Evolutionary conservation across 108 stramenopile species (phyloP), one percentile per base, ranked within the genome.

Genomic region (Parietichytrium sp.): DNA sequence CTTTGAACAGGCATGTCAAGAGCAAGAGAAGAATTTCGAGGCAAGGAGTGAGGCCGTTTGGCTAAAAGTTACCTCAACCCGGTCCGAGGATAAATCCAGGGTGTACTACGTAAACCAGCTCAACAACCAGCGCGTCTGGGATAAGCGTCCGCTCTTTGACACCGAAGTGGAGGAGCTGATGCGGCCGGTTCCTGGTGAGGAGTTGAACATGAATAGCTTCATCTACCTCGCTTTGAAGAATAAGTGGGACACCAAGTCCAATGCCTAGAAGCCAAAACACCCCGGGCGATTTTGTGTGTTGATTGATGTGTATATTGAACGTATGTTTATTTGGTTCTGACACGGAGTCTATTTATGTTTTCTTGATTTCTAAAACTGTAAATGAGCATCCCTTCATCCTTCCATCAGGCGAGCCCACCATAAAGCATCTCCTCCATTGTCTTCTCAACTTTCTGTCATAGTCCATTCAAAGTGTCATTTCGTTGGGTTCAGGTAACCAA

Each of bases 131-230:
- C 61, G 61, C 12, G 61, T 72, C 16, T 72, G 61, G 61, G 61
- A 72, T 25, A 42, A 72, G 23, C 61, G 42, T 0, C 61, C 61
- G 6, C 61, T 72, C 33, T 72, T 25, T 72, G 61, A 72, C 42
- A 72, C 15, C 12, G 61, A 72, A 42, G 10, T 72, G 23, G 61
- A 72, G 36, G 61, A 72, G 61, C 20, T 72, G 23, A 72, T 72
- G 61, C 45, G 38, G 29, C 38, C 61, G 10, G 45, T 45, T 27
- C 1, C 3, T 6, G 61, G 45, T 42, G 1, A 45, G 1, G 61
- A 72, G 61, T 45, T 72, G 13, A 42, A 72, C 61, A 6, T 45
- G 0, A 42, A 72, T 45, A 72, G 20, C 18, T 72, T 72, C 25
- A 25, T 72, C 20, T n/a, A 42, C 33, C 10, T 45, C 8, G 29